These are phyloP conservation scores for Priceomyces haplophilus DNA, from an alignment of 805 yeast genomes.

Conservation along the genomic window DNA sequence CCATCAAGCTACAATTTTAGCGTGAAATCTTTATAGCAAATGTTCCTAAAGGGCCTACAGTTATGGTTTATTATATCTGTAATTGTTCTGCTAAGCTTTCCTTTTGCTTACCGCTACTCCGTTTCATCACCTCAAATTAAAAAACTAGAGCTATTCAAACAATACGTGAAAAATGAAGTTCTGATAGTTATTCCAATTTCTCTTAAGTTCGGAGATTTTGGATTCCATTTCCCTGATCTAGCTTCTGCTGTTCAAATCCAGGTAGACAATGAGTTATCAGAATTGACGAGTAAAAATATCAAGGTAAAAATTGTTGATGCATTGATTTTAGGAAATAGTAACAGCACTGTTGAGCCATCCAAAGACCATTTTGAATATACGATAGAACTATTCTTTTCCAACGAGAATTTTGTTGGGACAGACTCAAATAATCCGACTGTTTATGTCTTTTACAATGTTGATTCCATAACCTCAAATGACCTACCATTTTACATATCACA, in stretches of 20 bases:
- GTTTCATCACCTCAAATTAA: neutral
- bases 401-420: constrained; percentile 43
- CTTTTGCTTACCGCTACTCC: neutral
- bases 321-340: neutral
- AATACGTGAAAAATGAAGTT: constrained; percentile 6
- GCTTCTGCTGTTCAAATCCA: constrained; percentile 45
- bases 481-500: constrained; percentile 63
- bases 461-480: constrained; percentile 52
- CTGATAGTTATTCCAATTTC: constrained; percentile 20
- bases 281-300: constrained; percentile 8
- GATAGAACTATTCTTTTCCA: constrained; percentile 37
- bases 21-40: neutral
- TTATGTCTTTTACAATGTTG: constrained; percentile 38
- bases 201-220: constrained; percentile 33
- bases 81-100: neutral
- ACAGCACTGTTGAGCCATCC: constrained; percentile 1
- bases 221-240: constrained; percentile 64
- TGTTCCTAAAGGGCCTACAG: constrained; percentile 1
- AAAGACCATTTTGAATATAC: constrained; percentile 8
- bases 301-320: constrained; percentile 14
- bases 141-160: constrained; percentile 1
- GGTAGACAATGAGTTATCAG: constrained; percentile 21
- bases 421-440: constrained; percentile 41
- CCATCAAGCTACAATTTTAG: no score
- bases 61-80: neutral